phyloP scores from a whole-genome alignment of 768 basidiomycete genomes.

The Termitomyces heimii region DNA sequence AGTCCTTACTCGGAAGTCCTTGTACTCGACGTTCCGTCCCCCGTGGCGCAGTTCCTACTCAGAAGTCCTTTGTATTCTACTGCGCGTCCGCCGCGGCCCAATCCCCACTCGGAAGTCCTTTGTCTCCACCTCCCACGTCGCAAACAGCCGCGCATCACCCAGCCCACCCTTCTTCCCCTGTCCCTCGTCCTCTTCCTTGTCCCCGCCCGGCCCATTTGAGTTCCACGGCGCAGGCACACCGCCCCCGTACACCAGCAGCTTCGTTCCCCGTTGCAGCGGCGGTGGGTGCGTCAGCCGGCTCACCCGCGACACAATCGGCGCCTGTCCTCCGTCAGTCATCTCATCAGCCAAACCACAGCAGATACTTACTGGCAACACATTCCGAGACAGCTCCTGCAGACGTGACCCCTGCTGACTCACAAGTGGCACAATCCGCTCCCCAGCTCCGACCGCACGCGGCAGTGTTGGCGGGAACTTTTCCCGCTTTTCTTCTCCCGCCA shows the following conservation, averaged over 20 bases:
- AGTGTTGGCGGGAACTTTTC: constrained; percentile 46
- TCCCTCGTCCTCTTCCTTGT: constrained; percentile 18
- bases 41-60: not conserved
- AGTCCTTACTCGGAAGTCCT: constrained; percentile 34
- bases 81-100: constrained; percentile 23
- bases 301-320: constrained; percentile 51
- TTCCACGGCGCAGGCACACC: constrained; percentile 53
- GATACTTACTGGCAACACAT: constrained; percentile 58
- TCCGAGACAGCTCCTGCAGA: constrained; percentile 60
- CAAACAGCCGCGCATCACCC: constrained; percentile 47
- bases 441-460: constrained; percentile 36
- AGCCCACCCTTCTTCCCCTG: constrained; percentile 27
- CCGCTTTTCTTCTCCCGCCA: constrained; percentile 26
- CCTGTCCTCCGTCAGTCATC: constrained; percentile 24
- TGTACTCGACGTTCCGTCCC: not conserved
- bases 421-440: constrained; percentile 54
- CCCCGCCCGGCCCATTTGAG: constrained; percentile 27
- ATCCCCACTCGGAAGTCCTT: constrained; percentile 41
- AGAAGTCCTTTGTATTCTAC: not conserved
- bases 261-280: constrained; percentile 47
- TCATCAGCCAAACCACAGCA: not conserved
- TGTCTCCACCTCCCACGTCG: constrained; percentile 52
- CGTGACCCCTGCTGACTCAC: constrained; percentile 59
- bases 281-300: constrained; percentile 63
- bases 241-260: constrained; percentile 39